Conservation (phyloP, 2,329 filamentous ascomycete species). For the Fusarium setosum region DNA sequence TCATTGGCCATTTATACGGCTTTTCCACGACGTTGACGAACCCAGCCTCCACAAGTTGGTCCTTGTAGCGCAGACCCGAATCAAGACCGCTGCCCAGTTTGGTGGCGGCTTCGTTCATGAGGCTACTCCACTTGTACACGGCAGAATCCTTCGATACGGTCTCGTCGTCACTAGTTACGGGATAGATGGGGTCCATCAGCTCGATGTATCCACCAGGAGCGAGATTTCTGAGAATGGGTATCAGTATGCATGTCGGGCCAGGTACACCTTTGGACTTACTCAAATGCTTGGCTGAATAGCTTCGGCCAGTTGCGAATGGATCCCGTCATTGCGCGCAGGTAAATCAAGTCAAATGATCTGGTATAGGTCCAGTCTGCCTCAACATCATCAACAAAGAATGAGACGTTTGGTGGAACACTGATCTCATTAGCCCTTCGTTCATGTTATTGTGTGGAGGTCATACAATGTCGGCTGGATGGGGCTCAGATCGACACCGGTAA, state of each 20-base stretch:
- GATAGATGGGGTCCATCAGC: slow-evolving; percentile 24
- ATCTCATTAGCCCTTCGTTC: not conserved
- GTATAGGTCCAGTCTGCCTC: slow-evolving; percentile 30
- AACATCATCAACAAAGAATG: slow-evolving; percentile 24
- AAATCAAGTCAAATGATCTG: slow-evolving; percentile 24
- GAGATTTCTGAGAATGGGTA: slow-evolving; percentile 10
- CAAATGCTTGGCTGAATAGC: slow-evolving; percentile 3
- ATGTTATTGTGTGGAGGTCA: fast-evolving
- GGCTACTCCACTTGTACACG: slow-evolving; percentile 25
- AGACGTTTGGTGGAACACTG: slow-evolving; percentile 21
- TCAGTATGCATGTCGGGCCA: too few relatives aligned
- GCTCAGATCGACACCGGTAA: slow-evolving; percentile 27
- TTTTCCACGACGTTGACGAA: slow-evolving; percentile 22
- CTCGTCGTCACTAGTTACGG: slow-evolving; percentile 14
- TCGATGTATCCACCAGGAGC: slow-evolving; percentile 26
- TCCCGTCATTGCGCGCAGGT: slow-evolving; percentile 15
- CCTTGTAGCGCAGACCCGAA: slow-evolving; percentile 17
- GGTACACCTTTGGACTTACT: not conserved
- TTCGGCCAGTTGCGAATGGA: slow-evolving; percentile 19
- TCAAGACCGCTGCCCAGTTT: slow-evolving; percentile 8
- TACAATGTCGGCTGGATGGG: slow-evolving; percentile 32
- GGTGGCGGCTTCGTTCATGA: slow-evolving; percentile 14
- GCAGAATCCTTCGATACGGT: slow-evolving; percentile 17
- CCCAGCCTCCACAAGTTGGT: slow-evolving; percentile 17
- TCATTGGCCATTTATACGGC: slow-evolving; percentile 24